phyloP scores from a whole-genome alignment of 2,329 filamentous ascomycete genomes.

The Boeremia lycopersici region DNA sequence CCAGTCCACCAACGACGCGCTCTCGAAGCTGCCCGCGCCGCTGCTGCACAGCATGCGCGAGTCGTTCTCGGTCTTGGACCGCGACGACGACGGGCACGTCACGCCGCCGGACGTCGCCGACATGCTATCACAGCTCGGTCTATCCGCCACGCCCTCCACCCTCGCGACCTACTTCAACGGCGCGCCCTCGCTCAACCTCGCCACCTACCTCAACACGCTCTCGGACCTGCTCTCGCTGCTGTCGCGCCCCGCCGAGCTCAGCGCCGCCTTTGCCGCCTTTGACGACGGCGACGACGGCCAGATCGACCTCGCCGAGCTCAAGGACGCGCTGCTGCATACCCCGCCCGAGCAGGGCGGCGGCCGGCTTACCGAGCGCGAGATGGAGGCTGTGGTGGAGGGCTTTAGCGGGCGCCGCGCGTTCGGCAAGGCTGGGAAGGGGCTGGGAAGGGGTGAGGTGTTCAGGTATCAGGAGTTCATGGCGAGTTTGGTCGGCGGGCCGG shows the following conservation, averaged over 20 bases:
- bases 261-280: constrained; percentile 91
- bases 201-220: constrained; percentile 82
- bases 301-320: constrained; percentile 80
- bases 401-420: constrained; percentile 87
- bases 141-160: constrained; percentile 73
- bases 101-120: constrained; percentile 83
- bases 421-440: constrained; percentile 61
- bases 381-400: constrained; percentile 84
- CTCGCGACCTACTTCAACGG: constrained; percentile 82
- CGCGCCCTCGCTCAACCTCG: constrained; percentile 76
- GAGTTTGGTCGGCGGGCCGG: constrained; percentile 49
- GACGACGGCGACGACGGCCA: constrained; percentile 96
- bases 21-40: constrained; percentile 77
- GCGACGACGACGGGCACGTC: constrained; percentile 83
- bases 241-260: constrained; percentile 77
- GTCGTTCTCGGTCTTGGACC: constrained; percentile 90
- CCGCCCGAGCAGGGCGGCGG: constrained; percentile 65
- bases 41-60: constrained; percentile 89
- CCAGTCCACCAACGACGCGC: constrained; percentile 38
- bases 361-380: constrained; percentile 59
- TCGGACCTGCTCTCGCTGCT: constrained; percentile 75
- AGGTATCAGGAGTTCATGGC: constrained; percentile 90
- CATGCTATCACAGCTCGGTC: constrained; percentile 84
- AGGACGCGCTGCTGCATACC: constrained; percentile 82
- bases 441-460: constrained; percentile 81